These are phyloP conservation scores for Lasiosphaeria ovina DNA, from an alignment of 495 filamentous ascomycete species.

Conservation along the genomic window DNA sequence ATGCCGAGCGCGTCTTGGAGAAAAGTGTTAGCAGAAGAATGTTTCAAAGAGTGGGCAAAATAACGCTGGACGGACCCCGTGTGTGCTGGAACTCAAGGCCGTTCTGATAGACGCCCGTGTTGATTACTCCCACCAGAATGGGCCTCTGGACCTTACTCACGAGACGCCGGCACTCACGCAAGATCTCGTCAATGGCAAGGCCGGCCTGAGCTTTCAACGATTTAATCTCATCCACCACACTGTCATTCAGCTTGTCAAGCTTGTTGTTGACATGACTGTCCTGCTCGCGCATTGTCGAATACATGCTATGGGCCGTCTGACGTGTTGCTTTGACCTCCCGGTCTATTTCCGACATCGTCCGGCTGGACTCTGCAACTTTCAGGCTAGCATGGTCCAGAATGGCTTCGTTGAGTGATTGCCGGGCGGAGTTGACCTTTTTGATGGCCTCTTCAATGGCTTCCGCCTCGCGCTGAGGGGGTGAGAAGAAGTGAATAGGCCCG, in stretches of 20 bases:
- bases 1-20: neutral
- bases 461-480: neutral
- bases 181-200: neutral
- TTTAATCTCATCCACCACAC: neutral
- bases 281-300: too few relatives aligned
- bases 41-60: neutral
- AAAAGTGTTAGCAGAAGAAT: neutral
- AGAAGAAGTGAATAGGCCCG: neutral
- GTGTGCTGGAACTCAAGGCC: neutral
- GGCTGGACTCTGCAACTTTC: too few relatives aligned
- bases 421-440: too few relatives aligned
- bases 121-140: neutral
- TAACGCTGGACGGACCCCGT: neutral
- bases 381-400: too few relatives aligned
- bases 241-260: neutral
- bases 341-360: too few relatives aligned
- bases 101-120: neutral
- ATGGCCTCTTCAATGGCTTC: neutral
- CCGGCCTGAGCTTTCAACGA: neutral
- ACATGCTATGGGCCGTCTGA: too few relatives aligned
- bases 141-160: neutral
- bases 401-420: too few relatives aligned
- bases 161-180: neutral
- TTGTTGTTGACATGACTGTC: neutral
- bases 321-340: too few relatives aligned